A percentile compares a stretch with the other conserved stretches of the same genome.
phyloP scores from a whole-genome alignment of 768 basidiomycete species.

The Tulasnella sp. region DNA sequence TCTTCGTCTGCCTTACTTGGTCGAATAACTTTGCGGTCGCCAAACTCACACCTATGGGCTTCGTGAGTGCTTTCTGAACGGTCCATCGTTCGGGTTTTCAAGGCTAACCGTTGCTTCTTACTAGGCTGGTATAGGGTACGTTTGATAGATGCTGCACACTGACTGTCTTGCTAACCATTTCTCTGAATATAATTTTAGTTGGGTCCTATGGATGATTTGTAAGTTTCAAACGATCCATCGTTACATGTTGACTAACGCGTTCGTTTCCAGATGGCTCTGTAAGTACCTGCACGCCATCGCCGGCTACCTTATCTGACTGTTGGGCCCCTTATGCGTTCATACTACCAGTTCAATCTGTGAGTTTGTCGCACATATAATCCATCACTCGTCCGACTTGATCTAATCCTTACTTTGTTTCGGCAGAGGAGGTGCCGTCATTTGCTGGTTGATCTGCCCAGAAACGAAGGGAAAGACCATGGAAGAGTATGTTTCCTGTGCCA shows the following conservation, averaged over 20 bases:
- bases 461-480: constrained; percentile 25
- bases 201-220: constrained; percentile 26
- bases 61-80: constrained; percentile 10
- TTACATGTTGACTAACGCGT: not conserved
- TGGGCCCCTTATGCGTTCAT: not conserved
- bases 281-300: not conserved
- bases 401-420: not conserved
- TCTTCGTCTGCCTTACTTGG: constrained; percentile 25
- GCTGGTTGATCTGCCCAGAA: constrained; percentile 27
- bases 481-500: constrained; percentile 4
- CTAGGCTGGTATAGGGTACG: constrained; percentile 25
- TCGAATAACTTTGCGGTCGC: constrained; percentile 25
- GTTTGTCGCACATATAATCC: not conserved
- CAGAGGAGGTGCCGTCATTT: constrained; percentile 18
- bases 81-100: not conserved
- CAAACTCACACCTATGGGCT: constrained; percentile 26
- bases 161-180: not conserved
- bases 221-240: not conserved
- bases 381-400: not conserved
- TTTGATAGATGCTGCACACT: not conserved
- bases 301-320: not conserved
- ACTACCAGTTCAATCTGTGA: constrained; percentile 23
- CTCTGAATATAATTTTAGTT: not conserved
- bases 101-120: not conserved
- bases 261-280: constrained; percentile 1